A percentile compares a stretch with the other conserved stretches of the same genome.
Evolutionary conservation across 306 rosid genomes (phyloP).

Genomic region (Gillenia trifoliata): DNA sequence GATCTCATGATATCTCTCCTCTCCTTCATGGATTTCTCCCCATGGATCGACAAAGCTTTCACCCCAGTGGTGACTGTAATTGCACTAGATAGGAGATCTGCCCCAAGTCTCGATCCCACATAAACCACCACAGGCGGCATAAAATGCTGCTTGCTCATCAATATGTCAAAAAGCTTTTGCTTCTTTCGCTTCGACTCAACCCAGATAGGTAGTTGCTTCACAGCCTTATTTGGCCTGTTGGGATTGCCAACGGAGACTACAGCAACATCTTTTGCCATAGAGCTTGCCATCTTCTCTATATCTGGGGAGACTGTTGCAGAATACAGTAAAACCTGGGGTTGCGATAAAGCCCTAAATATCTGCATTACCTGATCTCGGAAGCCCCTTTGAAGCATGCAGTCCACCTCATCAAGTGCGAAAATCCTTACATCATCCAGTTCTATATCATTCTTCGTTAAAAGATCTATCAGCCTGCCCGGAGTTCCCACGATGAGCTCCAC

Average conservation of each 20-base stretch:
- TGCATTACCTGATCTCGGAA: conserved; percentile 82
- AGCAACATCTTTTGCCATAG: conserved; percentile 44
- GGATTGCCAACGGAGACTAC: conserved; percentile 59
- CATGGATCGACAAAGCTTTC: conserved; percentile 67
- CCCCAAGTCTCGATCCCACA: conserved; percentile 72
- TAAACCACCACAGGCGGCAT: conserved; percentile 70
- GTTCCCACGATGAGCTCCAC: conserved; percentile 80
- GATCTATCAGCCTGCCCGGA: conserved; percentile 82
- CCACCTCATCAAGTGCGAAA: conserved; percentile 84
- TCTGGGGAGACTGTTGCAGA: conserved; percentile 74
- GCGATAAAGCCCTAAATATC: conserved; percentile 59
- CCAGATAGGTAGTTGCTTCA: conserved; percentile 82
- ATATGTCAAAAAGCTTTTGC: conserved; percentile 72
- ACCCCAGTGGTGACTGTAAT: conserved; percentile 59
- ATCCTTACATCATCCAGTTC: conserved; percentile 52
- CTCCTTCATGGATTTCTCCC: conserved; percentile 80
- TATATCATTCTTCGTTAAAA: conserved; percentile 57
- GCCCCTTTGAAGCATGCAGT: conserved; percentile 75
- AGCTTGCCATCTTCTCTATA: conserved; percentile 58
- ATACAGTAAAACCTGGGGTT: conserved; percentile 77
- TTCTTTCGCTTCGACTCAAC: conserved; percentile 78
- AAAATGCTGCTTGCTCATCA: conserved; percentile 65
- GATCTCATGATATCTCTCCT: conserved; percentile 73
- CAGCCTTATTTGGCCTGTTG: conserved; percentile 65
- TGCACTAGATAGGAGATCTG: conserved; percentile 79